Evolutionary conservation across 768 basidiomycete species (phyloP).

Genomic region (Strobilomyces echinocephalus): DNA sequence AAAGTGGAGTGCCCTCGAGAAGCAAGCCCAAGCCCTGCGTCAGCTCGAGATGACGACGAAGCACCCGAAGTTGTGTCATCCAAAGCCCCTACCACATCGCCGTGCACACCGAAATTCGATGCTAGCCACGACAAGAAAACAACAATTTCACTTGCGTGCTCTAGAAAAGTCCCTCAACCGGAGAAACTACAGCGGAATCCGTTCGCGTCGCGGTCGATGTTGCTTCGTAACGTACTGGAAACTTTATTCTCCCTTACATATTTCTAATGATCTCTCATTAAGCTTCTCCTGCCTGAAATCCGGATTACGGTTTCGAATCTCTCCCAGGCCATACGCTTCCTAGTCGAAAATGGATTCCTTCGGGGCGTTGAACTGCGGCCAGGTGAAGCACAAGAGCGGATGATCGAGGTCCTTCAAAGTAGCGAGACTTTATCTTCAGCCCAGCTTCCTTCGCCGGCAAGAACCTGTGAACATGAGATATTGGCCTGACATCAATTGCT

Average conservation of each 20-base stretch:
- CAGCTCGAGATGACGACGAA: conserved; percentile 36
- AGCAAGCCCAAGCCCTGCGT: conserved; percentile 17
- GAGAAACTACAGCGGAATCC: conserved; percentile 54
- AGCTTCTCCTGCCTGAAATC: conserved; percentile 85
- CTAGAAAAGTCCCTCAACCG: conserved; percentile 37
- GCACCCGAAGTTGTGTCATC: conserved; percentile 59
- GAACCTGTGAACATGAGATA: not conserved
- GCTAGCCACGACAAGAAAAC: conserved; percentile 1
- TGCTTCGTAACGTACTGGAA: conserved; percentile 70
- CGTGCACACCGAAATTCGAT: conserved; percentile 7
- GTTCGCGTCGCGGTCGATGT: conserved; percentile 61
- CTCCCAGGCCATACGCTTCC: conserved; percentile 86
- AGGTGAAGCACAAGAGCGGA: conserved; percentile 63
- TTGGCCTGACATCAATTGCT: not conserved
- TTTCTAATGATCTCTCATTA: conserved; percentile 11
- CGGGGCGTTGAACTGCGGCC: conserved; percentile 72
- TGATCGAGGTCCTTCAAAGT: conserved; percentile 55
- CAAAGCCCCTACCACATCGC: conserved; percentile 30
- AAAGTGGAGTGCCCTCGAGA: not conserved
- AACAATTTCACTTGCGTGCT: conserved; percentile 2
- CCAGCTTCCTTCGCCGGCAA: not conserved
- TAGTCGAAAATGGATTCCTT: conserved; percentile 88
- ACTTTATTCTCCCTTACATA: not conserved
- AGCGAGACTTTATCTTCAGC: conserved; percentile 5
- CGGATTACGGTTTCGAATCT: conserved; percentile 85